Evolutionary conservation across 371 early-diverging fungal genomes (phyloP), one percentile per base, ranked within the genome.

Genomic region (Encephalitozoon romaleae): DNA sequence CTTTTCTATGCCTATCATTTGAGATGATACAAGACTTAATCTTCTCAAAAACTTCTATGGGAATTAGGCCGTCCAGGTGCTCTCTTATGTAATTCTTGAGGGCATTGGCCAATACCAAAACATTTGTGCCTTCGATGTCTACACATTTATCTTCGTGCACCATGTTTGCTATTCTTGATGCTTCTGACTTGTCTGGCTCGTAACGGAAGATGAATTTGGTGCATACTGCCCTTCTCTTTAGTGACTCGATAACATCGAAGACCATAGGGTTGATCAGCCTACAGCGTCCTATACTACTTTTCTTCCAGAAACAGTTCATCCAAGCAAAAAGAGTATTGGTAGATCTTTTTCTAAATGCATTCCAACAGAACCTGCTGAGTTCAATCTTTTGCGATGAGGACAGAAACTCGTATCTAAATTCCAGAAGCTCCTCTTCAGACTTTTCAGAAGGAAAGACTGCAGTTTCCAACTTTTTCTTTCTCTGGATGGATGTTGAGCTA

Each of bases 41-140:
- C 38, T 41, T 67, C 43, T 25, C 52, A 54, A 49, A 51, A 25
- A 54, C 51, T 11, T 38, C 32, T 25, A 53, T 53, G 18, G 54
- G 28, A 15, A 74, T 49, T 15, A 74, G 30, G 1, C 74, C 74
- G 43, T 74, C 65, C 2, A 74, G 39, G 26, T 49, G 32, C 41
- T 39, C 41, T 15, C 65, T 25, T 2, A 74, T 74, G 26, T 67
- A 66, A 41, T 53, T 66, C 30, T 74, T 74, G 2, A 74, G 23
- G 6, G 54, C 38, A 59, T 59, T 59, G 8, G 59, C 59, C 30
- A 59, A 34, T 12, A 59, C 59, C 4, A 59, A 18, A 15, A 59
- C 59, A 59, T 59, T 34, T 21, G 28, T 38, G 1, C 34, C 28
- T 1, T 59, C 38, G 34, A 28, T 38, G 15, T 59, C 59, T n/a